Conservation (phyloP, 306 rosid genomes). For the Cucumis cinereus region DNA sequence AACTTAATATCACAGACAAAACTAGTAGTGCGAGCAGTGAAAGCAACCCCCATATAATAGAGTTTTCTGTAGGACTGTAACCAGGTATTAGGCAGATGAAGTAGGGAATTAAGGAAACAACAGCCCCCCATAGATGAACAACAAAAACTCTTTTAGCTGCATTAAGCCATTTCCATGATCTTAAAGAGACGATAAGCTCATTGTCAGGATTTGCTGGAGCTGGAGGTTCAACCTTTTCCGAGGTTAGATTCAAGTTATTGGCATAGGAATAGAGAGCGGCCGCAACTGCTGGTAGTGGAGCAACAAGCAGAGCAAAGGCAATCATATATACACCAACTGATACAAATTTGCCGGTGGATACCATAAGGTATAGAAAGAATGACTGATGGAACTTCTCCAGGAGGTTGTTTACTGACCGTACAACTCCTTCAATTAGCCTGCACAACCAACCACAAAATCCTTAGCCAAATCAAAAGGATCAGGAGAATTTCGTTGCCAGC, state of each 20-base stretch:
- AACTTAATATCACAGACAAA: conserved; percentile 39
- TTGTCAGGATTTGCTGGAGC: conserved; percentile 20
- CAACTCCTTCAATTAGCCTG: conserved; percentile 92
- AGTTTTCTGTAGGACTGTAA: conserved; percentile 32
- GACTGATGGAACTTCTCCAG: conserved; percentile 97
- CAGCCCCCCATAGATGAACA: conserved; percentile 68
- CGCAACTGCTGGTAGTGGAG: conserved; percentile 80
- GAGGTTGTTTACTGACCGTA: conserved; percentile 86
- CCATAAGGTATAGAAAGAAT: conserved; percentile 71
- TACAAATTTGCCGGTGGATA: conserved; percentile 79
- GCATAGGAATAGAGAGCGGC: conserved; percentile 60
- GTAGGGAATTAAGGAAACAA: conserved; percentile 63
- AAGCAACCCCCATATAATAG: conserved; percentile 45
- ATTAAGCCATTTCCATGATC: conserved; percentile 78
- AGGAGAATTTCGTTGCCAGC: neutral
- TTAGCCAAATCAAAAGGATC: conserved; percentile 10
- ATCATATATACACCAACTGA: conserved; percentile 96
- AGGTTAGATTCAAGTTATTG: conserved; percentile 14
- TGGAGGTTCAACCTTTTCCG: conserved; percentile 19
- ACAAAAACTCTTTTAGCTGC: conserved; percentile 63
- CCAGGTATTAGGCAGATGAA: conserved; percentile 51
- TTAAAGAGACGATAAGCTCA: conserved; percentile 18
- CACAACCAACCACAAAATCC: conserved; percentile 12
- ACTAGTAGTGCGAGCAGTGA: conserved; percentile 38
- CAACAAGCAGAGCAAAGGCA: conserved; percentile 74